Conservation (phyloP, 2,329 filamentous ascomycete genomes). For the Magnaporthiopsis rhizophila region DNA sequence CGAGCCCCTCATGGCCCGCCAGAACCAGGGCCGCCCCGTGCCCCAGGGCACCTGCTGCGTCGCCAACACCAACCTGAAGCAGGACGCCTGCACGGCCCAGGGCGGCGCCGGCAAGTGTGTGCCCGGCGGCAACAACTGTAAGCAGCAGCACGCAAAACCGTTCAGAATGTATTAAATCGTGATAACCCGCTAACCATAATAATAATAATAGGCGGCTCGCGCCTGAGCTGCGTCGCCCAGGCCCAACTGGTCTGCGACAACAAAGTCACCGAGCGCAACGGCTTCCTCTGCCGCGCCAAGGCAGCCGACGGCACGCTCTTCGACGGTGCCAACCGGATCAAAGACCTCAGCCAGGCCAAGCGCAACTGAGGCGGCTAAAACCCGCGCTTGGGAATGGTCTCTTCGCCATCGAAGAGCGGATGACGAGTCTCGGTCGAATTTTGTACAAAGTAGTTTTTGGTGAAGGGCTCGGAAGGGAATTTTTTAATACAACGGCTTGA, state of each 20-base stretch:
- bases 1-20: not conserved
- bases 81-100: not conserved
- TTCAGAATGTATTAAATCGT: too few relatives aligned
- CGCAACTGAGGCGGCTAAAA: conserved; percentile 3
- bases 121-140: conserved; percentile 6
- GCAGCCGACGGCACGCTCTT: not conserved
- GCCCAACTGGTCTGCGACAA: not conserved
- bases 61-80: conserved; percentile 1
- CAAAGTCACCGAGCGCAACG: not conserved
- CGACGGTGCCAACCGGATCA: not conserved
- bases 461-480: not conserved
- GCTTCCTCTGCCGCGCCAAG: conserved; percentile 5
- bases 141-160: not conserved
- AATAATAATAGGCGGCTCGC: not conserved
- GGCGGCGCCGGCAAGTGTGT: conserved; percentile 6
- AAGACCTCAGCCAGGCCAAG: not conserved
- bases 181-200: too few relatives aligned
- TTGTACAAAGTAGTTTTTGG: not conserved
- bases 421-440: not conserved
- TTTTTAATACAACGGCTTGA: not conserved
- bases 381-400: not conserved
- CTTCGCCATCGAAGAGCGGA: not conserved
- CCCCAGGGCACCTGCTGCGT: conserved; percentile 4
- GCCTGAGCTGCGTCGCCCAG: conserved; percentile 1
- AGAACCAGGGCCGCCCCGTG: not conserved